Evolutionary conservation across 345 rosid genomes (phyloP), one percentile per base, ranked within the genome.

Genomic region (Salix purpurea): DNA sequence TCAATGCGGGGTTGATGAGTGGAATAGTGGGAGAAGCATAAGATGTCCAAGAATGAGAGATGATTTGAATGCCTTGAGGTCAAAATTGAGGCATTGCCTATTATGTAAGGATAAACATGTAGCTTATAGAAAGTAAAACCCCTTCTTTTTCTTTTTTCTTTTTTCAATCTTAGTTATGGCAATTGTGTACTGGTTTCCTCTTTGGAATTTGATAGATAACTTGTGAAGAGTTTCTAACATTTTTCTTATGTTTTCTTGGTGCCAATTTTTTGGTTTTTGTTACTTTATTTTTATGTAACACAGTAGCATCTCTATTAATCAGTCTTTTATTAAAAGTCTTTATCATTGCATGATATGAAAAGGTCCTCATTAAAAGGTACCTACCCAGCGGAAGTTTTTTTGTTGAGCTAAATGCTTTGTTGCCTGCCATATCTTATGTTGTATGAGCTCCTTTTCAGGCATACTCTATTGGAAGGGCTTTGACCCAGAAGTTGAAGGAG

Each of bases 401-500:
- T 30, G 42, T 11, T 12, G 23, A 39, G 71, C 7, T n/a, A 23
- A 69, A 56, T 56, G 72, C 64, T 76, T 69, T 19, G 30, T 18
- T 52, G n/a, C 58, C 8, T 76, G 21, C 18, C 37, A 65, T 50
- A 62, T 16, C 71, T 64, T 16, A 16, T 34, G 16, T 16, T 79
- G 30, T 50, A 75, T 36, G 48, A 42, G 61, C 70, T 83, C 65
- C 60, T n/a, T 81, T 74, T 73, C 90, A 96, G 99, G 99, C 99
- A 74, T 96, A 96, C 84, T 65, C 89, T 19, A 86, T 96, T 18
- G 99, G 99, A 54, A 91, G 99, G 84, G 99, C 99, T 69, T 90
- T 96, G 87, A 91, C 97, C 74, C 97, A 88, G 81, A 95, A 89
- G 86, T 84, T 95, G 77, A 95, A 93, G 87, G 99, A 96, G 88